Conservation (phyloP, 2,329 filamentous ascomycete species). For the Fusarium sp. region DNA sequence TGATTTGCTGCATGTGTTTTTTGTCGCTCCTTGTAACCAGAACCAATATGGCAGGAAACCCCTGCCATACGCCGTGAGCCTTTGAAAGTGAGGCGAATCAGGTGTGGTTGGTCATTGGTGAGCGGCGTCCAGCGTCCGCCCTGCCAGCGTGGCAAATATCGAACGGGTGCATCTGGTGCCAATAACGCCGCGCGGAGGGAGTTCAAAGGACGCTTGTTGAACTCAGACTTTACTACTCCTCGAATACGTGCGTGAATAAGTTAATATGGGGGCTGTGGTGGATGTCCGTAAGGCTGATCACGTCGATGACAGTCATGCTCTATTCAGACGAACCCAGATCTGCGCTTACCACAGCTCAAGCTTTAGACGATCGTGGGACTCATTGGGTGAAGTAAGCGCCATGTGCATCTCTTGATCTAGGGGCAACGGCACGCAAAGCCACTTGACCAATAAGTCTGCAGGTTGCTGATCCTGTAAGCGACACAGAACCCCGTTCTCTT, state of each 20-base stretch:
- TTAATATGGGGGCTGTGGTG: slow-evolving; percentile 9
- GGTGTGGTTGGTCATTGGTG: slow-evolving; percentile 43
- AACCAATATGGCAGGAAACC: slow-evolving; percentile 39
- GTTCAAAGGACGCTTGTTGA: slow-evolving; percentile 6
- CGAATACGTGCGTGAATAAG: slow-evolving; percentile 10
- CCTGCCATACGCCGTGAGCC: slow-evolving; percentile 39
- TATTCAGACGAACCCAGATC: slow-evolving; percentile 32
- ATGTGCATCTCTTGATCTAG: slow-evolving; percentile 30
- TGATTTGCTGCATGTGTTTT: slow-evolving; percentile 38
- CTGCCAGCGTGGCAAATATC: slow-evolving; percentile 46
- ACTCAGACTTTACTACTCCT: slow-evolving; percentile 8
- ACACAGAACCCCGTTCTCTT: slow-evolving; percentile 12
- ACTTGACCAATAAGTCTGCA: slow-evolving; percentile 18
- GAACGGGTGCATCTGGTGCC: slow-evolving; percentile 36
- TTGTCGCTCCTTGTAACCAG: slow-evolving; percentile 37
- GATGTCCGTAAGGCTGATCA: slow-evolving; percentile 18
- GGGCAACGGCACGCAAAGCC: slow-evolving; percentile 15
- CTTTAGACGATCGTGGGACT: slow-evolving; percentile 9
- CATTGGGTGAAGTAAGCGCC: slow-evolving; percentile 37
- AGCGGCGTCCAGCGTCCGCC: slow-evolving; percentile 38
- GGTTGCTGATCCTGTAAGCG: slow-evolving; percentile 31
- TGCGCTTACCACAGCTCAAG: slow-evolving; percentile 35
- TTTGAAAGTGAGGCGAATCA: slow-evolving; percentile 46
- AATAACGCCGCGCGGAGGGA: slow-evolving; percentile 15
- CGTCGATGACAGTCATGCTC: background rate